Base-by-base conservation (phyloP, 202 grass and related monocot species). In the Setaria viridis region DNA sequence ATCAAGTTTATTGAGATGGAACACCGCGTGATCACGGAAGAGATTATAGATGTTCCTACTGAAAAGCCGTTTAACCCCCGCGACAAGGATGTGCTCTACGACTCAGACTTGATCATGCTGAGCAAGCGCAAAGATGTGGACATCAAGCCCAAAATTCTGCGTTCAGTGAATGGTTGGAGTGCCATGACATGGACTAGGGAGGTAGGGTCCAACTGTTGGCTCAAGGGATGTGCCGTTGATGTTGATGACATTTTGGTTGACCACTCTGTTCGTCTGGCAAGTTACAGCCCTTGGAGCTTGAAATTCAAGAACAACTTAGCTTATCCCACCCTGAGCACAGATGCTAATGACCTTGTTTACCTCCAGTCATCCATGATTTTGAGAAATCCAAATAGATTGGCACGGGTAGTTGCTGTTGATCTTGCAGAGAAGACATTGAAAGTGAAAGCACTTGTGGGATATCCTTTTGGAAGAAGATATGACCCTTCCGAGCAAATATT, bases 1-100 rank as follows among this genome's bases (percentile, higher is more conserved):
- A 34, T 82, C 80, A 82, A n/a, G 55, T 82, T 82, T 72, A 20
- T 82, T 47, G 80, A 82, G 68, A 50, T 82, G 30, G 80, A 82
- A 37, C 55, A 6, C 11, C 68, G 11, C 2, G 42, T 11, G 16
- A 73, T 9, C 34, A 42, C 34, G n/a, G 49, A 5, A 1, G 67
- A 60, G 54, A 47, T 72, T 47, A 10, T 9, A 34, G 67, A 42
- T 20, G 14, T 14, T 82, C 13, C 29, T 71, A 14, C 54, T 72
- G 53, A 82, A 47, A 34, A 59, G 39, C 67, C 67, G 9, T 19
- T n/a, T 45, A 51, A 82, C n/a, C 67, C 67, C 6, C 32, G 54
- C 25, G 0, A 32, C 25, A 62, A 62, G 68, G 55, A 37, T 50
- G 42, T 37, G 42, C 56, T 82, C 17, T 73, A 50, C 16, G 55